These are phyloP conservation scores for Dendrobium chrysotoxum DNA, from an alignment of 106 monocot species.

Conservation along the genomic window DNA sequence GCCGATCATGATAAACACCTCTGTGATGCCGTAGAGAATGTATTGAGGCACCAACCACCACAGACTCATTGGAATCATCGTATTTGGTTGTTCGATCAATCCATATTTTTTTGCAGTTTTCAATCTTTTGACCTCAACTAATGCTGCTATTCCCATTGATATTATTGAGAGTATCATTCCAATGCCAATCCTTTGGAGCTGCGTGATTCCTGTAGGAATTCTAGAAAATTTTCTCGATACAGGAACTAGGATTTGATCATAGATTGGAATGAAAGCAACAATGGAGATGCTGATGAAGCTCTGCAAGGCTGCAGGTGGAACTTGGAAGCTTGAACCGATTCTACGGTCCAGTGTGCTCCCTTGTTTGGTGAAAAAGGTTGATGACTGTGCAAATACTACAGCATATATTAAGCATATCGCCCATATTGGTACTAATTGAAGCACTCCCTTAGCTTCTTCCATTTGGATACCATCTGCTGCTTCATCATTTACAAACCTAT, in stretches of 20 bases:
- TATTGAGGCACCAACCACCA: constrained; percentile 35
- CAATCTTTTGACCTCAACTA: constrained; percentile 24
- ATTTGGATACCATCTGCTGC: neutral
- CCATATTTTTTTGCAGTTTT: constrained; percentile 16
- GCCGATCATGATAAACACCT: constrained; percentile 23
- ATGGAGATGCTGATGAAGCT: constrained; percentile 31
- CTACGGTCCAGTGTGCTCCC: constrained; percentile 42
- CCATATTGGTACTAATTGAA: constrained; percentile 38
- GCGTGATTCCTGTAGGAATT: constrained; percentile 30
- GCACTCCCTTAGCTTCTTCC: constrained; percentile 20
- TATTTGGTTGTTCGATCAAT: constrained; percentile 16
- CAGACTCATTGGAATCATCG: constrained; percentile 15
- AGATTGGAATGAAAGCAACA: constrained; percentile 30
- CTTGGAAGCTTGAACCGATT: constrained; percentile 21
- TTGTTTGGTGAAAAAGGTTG: constrained; percentile 52
- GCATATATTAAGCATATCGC: constrained; percentile 30
- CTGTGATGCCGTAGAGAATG: constrained; percentile 16
- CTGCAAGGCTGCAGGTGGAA: constrained; percentile 43
- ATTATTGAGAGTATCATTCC: constrained; percentile 31
- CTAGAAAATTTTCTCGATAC: constrained; percentile 18
- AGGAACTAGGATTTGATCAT: constrained; percentile 37
- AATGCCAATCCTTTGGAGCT: constrained; percentile 46
- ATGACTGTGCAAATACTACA: constrained; percentile 35
- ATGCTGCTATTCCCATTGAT: constrained; percentile 27
- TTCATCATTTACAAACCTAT: constrained; percentile 6